Percentiles rank a stretch among this genome's conserved stretches.
phyloP scores from a whole-genome alignment of 2,329 filamentous ascomycete species.

The Orbilia oligospora region DNA sequence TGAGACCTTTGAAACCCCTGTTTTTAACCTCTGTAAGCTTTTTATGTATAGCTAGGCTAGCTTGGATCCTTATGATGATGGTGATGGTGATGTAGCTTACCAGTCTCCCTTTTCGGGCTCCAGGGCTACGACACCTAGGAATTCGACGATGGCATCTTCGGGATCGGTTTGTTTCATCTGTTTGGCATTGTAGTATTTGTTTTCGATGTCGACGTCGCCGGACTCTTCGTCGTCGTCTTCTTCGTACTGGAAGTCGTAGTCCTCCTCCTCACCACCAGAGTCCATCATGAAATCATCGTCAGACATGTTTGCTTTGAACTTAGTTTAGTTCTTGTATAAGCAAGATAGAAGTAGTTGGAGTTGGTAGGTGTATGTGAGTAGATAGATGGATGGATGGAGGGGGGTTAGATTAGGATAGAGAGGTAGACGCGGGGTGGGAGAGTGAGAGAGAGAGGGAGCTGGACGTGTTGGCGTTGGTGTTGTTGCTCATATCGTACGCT shows the following conservation, averaged over 20 bases:
- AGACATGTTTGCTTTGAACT: constrained; percentile 75
- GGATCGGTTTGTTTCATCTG: constrained; percentile 91
- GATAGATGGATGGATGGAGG: neutral
- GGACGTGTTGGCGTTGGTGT: constrained; percentile 26
- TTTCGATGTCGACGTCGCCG: constrained; percentile 94
- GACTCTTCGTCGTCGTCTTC: constrained; percentile 90
- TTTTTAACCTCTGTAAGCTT: constrained; percentile 65
- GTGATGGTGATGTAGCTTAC: constrained; percentile 68
- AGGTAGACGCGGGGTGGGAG: constrained; percentile 18
- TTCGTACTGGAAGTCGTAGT: constrained; percentile 97
- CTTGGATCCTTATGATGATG: constrained; percentile 20
- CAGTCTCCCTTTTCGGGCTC: constrained; percentile 96
- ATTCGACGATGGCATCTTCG: constrained; percentile 90
- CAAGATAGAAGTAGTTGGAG: neutral
- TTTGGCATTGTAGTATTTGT: constrained; percentile 99
- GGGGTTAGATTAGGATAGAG: neutral
- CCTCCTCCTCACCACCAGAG: constrained; percentile 86
- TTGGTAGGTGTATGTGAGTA: neutral
- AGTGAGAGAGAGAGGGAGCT: neutral
- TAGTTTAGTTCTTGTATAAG: neutral
- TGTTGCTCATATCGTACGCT: constrained; percentile 13
- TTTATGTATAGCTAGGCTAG: neutral
- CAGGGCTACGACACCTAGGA: constrained; percentile 85
- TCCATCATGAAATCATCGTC: constrained; percentile 96
- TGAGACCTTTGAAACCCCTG: constrained; percentile 91